Conservation (phyloP, 139 green algal genomes). For the Penium margaritaceum region DNA sequence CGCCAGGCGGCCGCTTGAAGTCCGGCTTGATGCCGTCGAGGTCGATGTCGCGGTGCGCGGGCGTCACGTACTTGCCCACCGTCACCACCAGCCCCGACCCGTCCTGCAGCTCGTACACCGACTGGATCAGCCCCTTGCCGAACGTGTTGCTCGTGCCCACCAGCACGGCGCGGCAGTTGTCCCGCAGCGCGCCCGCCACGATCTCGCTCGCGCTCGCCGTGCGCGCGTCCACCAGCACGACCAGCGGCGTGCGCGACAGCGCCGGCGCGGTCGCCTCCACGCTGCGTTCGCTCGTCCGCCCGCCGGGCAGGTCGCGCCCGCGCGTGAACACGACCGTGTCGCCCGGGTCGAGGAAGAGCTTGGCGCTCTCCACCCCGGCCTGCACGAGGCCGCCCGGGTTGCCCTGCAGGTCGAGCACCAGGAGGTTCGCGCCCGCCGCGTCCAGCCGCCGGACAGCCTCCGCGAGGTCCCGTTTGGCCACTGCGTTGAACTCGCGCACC, state of each 20-base stretch:
- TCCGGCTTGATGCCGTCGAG: conserved; percentile 60
- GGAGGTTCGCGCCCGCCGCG: conserved; percentile 50
- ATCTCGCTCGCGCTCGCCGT: conserved; percentile 85
- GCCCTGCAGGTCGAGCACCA: conserved; percentile 86
- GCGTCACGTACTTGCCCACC: conserved; percentile 92
- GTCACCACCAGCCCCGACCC: conserved; percentile 79
- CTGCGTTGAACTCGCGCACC: conserved; percentile 69
- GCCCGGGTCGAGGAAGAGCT: conserved; percentile 69
- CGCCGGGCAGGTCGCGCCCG: conserved; percentile 28
- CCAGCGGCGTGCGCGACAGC: conserved; percentile 12
- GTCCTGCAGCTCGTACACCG: conserved; percentile 51
- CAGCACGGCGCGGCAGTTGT: conserved; percentile 88
- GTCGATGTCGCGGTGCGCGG: conserved; percentile 64
- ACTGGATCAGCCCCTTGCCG: conserved; percentile 68
- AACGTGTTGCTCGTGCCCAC: conserved; percentile 73
- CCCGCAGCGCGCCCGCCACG: conserved; percentile 72
- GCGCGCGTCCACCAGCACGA: conserved; percentile 75
- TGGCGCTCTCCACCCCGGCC: conserved; percentile 79
- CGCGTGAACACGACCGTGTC: conserved; percentile 65
- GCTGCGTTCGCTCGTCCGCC: conserved; percentile 3
- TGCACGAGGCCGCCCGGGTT: conserved; percentile 84
- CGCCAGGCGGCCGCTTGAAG: conserved; percentile 45
- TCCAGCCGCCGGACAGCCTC: conserved; percentile 58
- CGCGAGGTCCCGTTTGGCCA: conserved; percentile 64
- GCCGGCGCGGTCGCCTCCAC: conserved; percentile 1